Conservation (phyloP, 1,139 yeast genomes). For the Nakaseomyces nivariensis region DNA sequence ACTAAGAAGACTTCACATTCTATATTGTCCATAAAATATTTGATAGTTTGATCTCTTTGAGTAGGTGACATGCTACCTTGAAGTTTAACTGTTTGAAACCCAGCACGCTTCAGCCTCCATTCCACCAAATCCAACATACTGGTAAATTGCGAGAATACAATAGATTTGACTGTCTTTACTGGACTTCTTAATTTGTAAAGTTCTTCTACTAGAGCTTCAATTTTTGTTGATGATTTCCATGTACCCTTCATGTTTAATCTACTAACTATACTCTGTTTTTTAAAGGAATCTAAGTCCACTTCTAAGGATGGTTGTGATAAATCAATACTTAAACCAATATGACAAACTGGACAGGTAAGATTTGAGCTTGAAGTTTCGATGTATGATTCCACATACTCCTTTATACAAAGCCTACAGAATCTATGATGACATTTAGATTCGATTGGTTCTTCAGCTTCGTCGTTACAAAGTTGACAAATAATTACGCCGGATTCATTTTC, state of each 20-base stretch:
- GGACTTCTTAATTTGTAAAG: slow-evolving; percentile 79
- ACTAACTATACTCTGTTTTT: slow-evolving; percentile 79
- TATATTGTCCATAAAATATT: slow-evolving; percentile 84
- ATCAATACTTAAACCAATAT: slow-evolving; percentile 83
- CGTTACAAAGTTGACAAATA: slow-evolving; percentile 89
- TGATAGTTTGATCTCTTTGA: slow-evolving; percentile 85
- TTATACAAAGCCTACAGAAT: slow-evolving; percentile 85
- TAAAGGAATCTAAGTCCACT: slow-evolving; percentile 48
- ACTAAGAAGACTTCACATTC: slow-evolving; percentile 88
- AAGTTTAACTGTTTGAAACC: slow-evolving; percentile 83
- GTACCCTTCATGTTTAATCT: slow-evolving; percentile 77
- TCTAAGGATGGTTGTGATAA: slow-evolving; percentile 80
- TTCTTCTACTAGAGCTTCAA: slow-evolving; percentile 92
- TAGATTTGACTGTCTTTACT: slow-evolving; percentile 80
- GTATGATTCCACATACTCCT: slow-evolving; percentile 79
- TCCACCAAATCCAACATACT: slow-evolving; percentile 93
- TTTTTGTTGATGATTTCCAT: slow-evolving; percentile 91
- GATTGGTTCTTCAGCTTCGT: slow-evolving; percentile 95
- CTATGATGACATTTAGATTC: slow-evolving; percentile 88
- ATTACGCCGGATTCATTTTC: slow-evolving; percentile 43
- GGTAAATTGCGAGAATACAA: slow-evolving; percentile 94
- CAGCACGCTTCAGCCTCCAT: slow-evolving; percentile 90
- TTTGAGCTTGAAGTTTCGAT: slow-evolving; percentile 49
- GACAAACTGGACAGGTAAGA: slow-evolving; percentile 91
- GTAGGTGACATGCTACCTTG: slow-evolving; percentile 96